Evolutionary conservation across 2,329 filamentous ascomycete species (phyloP), one percentile per base, ranked within the genome.

Genomic region (Aspergillus sp.): DNA sequence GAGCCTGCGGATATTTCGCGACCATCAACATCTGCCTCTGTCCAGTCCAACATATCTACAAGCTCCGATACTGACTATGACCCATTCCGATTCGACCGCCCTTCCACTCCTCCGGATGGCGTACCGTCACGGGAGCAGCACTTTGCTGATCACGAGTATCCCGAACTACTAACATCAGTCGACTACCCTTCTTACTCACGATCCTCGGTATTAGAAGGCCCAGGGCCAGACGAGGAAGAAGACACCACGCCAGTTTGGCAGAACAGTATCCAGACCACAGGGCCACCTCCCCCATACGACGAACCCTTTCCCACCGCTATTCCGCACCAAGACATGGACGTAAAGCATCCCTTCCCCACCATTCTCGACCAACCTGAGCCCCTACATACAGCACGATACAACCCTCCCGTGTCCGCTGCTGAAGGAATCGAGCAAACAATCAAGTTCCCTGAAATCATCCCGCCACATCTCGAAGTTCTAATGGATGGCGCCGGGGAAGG

Each of bases 171-270:
- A 75, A 21, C 80, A 71, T 64, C 83, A 73, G 7, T 73, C 70
- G 31, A 75, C n/a, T 55, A 83, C 73, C 54, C 82, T 75, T 68
- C 68, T 27, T 71, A 75, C 75, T 80, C 85, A 31, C 80, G 79
- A 57, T 84, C 84, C 2, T 83, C 75, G 0, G 76, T 83, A 0
- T 80, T 86, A 0, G 56, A 83, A 74, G 61, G 83, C 75, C 71
- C 86, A 71, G 58, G 80, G 66, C 75, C 82, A 78, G 55, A 86
- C 77, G 52, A 85, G 78, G 19, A 85, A 65, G 15, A 46, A 78
- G 54, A 85, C 77, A 50, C 85, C 15, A 85, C 65, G 9, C 78
- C 74, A 6, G 83, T 12, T 17, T 68, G 68, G 70, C 63, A 62
- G 9, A 58, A 67, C 11, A 62, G 60, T 21, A 21, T n/a, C 27